Percentiles rank a stretch among this genome's conserved stretches.
These are phyloP conservation scores for Climacium dendroides DNA, from an alignment of 225 moss, liverwort and hornwort genomes.

Conservation along the genomic window DNA sequence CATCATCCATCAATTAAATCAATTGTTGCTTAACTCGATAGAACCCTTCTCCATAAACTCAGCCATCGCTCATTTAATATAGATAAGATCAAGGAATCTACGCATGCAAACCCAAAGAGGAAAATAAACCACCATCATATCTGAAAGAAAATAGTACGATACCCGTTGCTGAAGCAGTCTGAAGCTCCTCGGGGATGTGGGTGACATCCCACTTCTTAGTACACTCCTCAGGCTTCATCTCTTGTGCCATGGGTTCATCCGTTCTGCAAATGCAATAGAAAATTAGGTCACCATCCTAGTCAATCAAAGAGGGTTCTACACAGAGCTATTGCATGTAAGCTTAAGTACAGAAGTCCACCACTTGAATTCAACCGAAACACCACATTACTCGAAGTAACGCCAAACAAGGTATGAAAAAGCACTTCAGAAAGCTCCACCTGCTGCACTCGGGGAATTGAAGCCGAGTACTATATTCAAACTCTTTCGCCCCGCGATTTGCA, in stretches of 20 bases:
- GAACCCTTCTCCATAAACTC: not conserved
- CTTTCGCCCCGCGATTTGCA: not conserved
- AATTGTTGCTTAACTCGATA: not conserved
- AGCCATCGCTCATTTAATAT: not conserved
- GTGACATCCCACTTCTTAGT: slow-evolving; percentile 16
- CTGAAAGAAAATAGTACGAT: not conserved
- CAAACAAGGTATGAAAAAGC: not conserved
- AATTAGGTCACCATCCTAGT: not conserved
- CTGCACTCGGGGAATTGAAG: not conserved
- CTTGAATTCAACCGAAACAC: too few species aligned
- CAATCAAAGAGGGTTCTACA: too few species aligned
- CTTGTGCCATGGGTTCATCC: not conserved
- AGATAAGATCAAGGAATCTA: not conserved
- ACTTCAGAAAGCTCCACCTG: not conserved
- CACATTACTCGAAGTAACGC: not conserved
- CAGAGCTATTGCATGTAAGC: not conserved
- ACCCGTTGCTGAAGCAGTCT: slow-evolving; percentile 19
- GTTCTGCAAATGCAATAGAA: not conserved
- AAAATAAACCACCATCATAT: too few species aligned
- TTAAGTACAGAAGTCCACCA: too few species aligned
- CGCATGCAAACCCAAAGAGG: not conserved
- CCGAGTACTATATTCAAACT: not conserved
- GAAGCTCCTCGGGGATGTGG: slow-evolving; percentile 34
- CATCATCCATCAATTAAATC: not conserved
- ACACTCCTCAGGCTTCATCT: not conserved